These are phyloP conservation scores for Aurifilum marmelostoma DNA, from an alignment of 2,329 filamentous ascomycete species.

Conservation along the genomic window DNA sequence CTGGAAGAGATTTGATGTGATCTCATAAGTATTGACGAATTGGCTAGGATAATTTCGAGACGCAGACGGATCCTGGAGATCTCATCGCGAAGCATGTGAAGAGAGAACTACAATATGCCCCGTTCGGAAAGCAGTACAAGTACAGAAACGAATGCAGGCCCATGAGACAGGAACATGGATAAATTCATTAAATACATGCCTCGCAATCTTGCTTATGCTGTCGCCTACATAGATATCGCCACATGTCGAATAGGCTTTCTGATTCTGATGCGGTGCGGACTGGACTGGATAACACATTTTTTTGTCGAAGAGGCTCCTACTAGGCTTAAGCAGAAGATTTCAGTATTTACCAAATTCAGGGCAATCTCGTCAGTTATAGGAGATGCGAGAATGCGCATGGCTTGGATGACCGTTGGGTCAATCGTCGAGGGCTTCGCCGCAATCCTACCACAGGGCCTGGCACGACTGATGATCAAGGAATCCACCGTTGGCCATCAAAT, in stretches of 20 bases:
- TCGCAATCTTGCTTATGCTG: background rate
- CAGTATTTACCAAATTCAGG: background rate
- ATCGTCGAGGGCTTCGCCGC: background rate
- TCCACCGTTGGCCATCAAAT: background rate
- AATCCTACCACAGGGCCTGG: too few relatives aligned
- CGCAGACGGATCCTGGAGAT: background rate
- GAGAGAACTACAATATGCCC: background rate
- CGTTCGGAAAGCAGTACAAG: background rate
- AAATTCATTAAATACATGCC: background rate
- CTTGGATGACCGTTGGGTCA: background rate
- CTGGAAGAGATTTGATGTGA: too few relatives aligned
- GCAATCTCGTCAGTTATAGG: background rate
- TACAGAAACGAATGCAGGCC: background rate
- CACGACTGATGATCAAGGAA: too few relatives aligned
- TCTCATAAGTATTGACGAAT: background rate
- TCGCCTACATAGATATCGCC: background rate
- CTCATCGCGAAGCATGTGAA: background rate
- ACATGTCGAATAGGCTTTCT: background rate
- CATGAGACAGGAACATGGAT: too few relatives aligned
- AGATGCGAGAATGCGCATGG: background rate
- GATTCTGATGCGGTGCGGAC: background rate
- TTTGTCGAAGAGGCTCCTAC: background rate
- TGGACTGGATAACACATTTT: background rate
- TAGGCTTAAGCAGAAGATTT: background rate
- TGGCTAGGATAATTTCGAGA: background rate